Conservation (phyloP, 2,329 filamentous ascomycete species). For the Trichoderma harzianum region DNA sequence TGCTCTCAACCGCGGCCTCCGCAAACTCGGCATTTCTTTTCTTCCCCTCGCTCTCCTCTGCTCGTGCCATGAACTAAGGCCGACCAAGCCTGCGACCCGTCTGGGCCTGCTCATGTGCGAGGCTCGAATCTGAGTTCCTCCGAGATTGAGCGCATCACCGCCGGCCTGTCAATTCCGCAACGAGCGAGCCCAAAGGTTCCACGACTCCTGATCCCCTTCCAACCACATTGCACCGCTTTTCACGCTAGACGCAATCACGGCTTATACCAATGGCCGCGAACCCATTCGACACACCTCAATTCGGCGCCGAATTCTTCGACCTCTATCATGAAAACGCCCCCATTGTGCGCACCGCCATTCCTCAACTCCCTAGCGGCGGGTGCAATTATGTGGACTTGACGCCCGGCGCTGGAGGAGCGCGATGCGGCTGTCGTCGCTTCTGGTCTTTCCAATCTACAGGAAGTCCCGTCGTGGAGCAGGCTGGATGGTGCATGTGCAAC, state of each 20-base stretch:
- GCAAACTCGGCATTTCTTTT: background rate
- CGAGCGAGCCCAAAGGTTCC: conserved; percentile 12
- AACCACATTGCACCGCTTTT: no score
- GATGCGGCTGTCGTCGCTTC: conserved; percentile 60
- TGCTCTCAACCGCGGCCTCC: background rate
- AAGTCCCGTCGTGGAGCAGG: conserved; percentile 39
- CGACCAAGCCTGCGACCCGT: conserved; percentile 33
- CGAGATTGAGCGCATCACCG: background rate
- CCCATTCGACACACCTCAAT: conserved; percentile 44
- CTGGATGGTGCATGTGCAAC: conserved; percentile 58
- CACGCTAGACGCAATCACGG: conserved; percentile 24
- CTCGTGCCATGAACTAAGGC: conserved; percentile 36
- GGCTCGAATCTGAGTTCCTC: conserved; percentile 21
- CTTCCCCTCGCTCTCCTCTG: conserved; percentile 14
- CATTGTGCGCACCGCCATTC: conserved; percentile 24
- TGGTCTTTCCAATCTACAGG: conserved; percentile 46
- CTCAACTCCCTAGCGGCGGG: conserved; percentile 47
- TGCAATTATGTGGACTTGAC: conserved; percentile 58
- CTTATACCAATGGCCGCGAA: conserved; percentile 48
- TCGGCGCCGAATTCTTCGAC: conserved; percentile 49
- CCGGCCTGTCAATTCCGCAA: conserved; percentile 11
- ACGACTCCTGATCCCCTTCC: background rate
- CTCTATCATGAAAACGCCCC: conserved; percentile 50
- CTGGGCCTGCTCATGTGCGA: conserved; percentile 35
- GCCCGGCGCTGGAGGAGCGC: conserved; percentile 48